Evolutionary conservation across 768 basidiomycete species (phyloP), one percentile per base, ranked within the genome.

Genomic region (Boletus rubroflammeus): DNA sequence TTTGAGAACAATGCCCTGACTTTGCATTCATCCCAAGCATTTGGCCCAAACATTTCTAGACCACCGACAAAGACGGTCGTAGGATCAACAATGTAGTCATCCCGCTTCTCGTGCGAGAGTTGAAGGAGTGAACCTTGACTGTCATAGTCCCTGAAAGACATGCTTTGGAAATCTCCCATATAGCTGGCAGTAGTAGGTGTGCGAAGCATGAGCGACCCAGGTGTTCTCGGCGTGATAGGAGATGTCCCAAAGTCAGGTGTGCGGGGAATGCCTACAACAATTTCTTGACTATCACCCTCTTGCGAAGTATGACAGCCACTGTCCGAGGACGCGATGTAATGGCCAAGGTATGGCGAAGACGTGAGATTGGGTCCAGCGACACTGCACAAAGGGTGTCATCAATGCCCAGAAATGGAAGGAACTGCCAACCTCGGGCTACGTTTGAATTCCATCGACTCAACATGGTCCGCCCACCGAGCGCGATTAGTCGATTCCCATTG

Each of bases 1-100:
- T 76, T 78, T 21, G 75, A 73, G 64, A 92, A 92, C 43, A 87
- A 74, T 7, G 66, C 63, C 29, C 69, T 73, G 32, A 92, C 74
- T 57, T 78, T 84, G 9, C 74, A 75, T 63, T 91, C 88, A 42
- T 84, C 79, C 90, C 89, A 91, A 7, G 81, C 80, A 26, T 75
- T 74, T 3, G 82, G 76, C 6, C 83, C 85, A 60, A 75, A 76
- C 63, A 82, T 78, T 60, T 86, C 84, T 41, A 92, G 75, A 5
- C 88, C 88, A 7, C 90, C 89, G 28, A 90, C 85, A 65, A 90
- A 91, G 28, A 92, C 74, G 2, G 86, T 83, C 3, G 77, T 81
- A 0, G 84, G 85, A 64, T 90, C 87, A 14, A 85, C 66, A 23
- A 78, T 75, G 51, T 73, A 71, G 31, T 75, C 71, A n/a, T 66